phyloP scores from a whole-genome alignment of 2,329 filamentous ascomycete genomes.

The Exophiala calicioides region DNA sequence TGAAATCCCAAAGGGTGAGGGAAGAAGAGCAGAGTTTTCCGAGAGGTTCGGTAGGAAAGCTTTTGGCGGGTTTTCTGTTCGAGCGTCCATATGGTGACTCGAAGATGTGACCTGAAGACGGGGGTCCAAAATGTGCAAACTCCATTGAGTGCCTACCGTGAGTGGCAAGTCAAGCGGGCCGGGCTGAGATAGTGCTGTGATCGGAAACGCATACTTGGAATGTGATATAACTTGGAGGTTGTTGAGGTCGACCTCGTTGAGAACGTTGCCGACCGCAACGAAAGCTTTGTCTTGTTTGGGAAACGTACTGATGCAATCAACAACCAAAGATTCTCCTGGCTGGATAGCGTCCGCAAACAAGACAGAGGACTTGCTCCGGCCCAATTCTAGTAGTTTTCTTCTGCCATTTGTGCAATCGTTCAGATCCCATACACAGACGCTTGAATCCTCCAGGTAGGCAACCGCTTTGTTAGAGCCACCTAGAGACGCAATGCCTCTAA shows the following conservation, averaged over 20 bases:
- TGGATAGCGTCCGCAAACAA: slow-evolving; percentile 52
- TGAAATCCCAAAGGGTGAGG: slow-evolving; percentile 12
- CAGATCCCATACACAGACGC: slow-evolving; percentile 83
- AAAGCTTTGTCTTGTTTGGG: slow-evolving; percentile 68
- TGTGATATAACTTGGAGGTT: slow-evolving; percentile 69
- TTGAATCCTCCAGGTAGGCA: slow-evolving; percentile 78
- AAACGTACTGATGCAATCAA: slow-evolving; percentile 82
- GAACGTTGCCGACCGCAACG: slow-evolving; percentile 73
- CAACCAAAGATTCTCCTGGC: slow-evolving; percentile 56
- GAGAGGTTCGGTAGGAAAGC: slow-evolving; percentile 22
- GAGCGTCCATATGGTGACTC: slow-evolving; percentile 40
- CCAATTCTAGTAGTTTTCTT: slow-evolving; percentile 63
- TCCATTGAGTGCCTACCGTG: slow-evolving; percentile 79
- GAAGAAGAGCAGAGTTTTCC: slow-evolving; percentile 4
- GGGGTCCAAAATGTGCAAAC: slow-evolving; percentile 80
- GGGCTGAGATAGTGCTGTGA: slow-evolving; percentile 75
- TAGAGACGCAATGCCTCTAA: slow-evolving; percentile 35
- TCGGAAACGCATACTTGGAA: slow-evolving; percentile 74
- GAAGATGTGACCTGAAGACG: slow-evolving; percentile 45
- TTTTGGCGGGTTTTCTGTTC: slow-evolving; percentile 30
- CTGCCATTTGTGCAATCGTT: slow-evolving; percentile 52
- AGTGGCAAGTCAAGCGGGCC: slow-evolving; percentile 67
- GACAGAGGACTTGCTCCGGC: slow-evolving; percentile 65
- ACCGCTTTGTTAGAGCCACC: slow-evolving; percentile 42
- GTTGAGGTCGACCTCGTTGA: slow-evolving; percentile 80